Conservation (phyloP, 495 filamentous ascomycete genomes). For the Hypoxylon intermedium region DNA sequence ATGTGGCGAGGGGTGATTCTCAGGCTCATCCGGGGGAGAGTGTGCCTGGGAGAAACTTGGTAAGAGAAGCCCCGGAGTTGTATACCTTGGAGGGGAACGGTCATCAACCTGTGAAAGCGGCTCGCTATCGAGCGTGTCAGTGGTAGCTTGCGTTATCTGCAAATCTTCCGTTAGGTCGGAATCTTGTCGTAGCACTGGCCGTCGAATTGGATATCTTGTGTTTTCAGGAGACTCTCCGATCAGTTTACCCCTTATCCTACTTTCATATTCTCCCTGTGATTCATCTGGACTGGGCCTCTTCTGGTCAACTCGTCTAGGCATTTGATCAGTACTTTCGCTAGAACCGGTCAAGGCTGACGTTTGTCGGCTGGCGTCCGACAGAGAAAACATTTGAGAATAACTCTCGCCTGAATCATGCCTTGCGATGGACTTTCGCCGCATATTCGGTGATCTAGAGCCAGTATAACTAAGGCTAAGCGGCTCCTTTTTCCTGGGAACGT, state of each 20-base stretch:
- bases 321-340: conserved; percentile 36
- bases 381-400: conserved; percentile 78
- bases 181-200: conserved; percentile 40
- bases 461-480: conserved; percentile 44
- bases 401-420: conserved; percentile 81
- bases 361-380: conserved; percentile 67
- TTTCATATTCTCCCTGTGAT: conserved; percentile 44
- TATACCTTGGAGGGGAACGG: conserved; percentile 4
- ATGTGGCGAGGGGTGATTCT: conserved; percentile 46
- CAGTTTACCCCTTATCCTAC: conserved; percentile 46
- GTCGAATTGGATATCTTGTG: conserved; percentile 26
- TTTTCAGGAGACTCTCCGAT: conserved; percentile 44
- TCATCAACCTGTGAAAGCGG: conserved; percentile 5
- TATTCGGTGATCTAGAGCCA: conserved; percentile 35
- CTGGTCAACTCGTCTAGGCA: conserved; percentile 27
- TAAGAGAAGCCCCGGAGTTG: conserved; percentile 1
- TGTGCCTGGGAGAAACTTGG: conserved; percentile 4
- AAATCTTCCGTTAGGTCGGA: conserved; percentile 53
- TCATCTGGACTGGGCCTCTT: conserved; percentile 30
- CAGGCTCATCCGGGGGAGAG: conserved; percentile 17
- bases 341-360: conserved; percentile 49
- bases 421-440: conserved; percentile 50
- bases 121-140: conserved; percentile 46
- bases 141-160: conserved; percentile 54
- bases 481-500: conserved; percentile 44